Evolutionary conservation across 768 basidiomycete genomes (phyloP), one percentile per base, ranked within the genome.

Genomic region (Tubosaeta sp.): DNA sequence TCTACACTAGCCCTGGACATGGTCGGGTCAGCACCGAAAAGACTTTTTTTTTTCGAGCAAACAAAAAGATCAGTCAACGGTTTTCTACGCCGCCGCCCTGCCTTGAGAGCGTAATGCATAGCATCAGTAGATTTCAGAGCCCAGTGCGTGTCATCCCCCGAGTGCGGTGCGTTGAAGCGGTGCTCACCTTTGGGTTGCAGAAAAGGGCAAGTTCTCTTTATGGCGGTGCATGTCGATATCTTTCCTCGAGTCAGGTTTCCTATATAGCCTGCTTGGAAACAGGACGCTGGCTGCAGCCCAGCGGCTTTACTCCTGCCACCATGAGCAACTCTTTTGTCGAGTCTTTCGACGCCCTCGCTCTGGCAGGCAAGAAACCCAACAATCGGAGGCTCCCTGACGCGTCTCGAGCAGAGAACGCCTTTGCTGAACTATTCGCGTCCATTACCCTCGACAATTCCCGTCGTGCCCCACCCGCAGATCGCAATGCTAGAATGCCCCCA

Each of bases 41-140:
- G 30, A 36, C 46, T 19, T 21, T 44, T 51, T 44, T 44, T 24
- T 25, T 22, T 38, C 41, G 16, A 13, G 9, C 1, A 22, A 18
- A 39, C 4, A 50, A 49, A 66, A 56, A 48, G 50, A 59, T 82
- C 80, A 78, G 80, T 75, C 53, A 70, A 80, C 80, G 79, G 80
- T 71, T 81, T 81, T 81, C 79, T 82, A 81, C 71, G 79, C 80
- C 78, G 80, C 79, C 74, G 69, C 76, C 66, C 71, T 52, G 52
- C 31, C 29, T 18, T 43, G 57, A 55, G 70, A 75, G 72, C 73
- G 76, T 79, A 73, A 61, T 78, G 80, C 80, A 70, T 75, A 45
- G 66, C 80, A 77, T 75, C 79, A 67, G 55, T 18, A 27, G 3
- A 48, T 35, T 27, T 80, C 79, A 80, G 79, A 81, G 80, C 79